Evolutionary conservation across 148 eudicot genomes (phyloP), one percentile per base, ranked within the genome.

Genomic region (Amaranthus palmeri): DNA sequence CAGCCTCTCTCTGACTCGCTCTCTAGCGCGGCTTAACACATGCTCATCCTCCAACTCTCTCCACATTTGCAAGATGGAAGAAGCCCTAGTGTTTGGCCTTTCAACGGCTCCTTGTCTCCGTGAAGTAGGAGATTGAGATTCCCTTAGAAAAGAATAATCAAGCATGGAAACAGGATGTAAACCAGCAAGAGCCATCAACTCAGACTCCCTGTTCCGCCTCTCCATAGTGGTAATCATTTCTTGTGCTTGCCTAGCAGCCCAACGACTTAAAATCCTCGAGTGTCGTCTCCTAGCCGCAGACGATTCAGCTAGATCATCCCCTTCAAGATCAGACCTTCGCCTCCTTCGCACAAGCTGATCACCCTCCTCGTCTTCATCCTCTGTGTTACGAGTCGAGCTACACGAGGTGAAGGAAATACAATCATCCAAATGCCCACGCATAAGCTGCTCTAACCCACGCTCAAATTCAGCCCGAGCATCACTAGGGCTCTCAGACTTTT

Each of bases 211-310:
- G 44, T 90, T 95, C 71, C 97, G 78, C 74, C 99, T 90, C 83
- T 95, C 99, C 14, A 95, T 86, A 3, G 99, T 95, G 7, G 99
- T 92, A 55, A 95, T 90, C 99, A 95, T 95, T 73, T 92, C 96
- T 70, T 92, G 89, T 0, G 99, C 98, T 74, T 92, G 97, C 68
- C 96, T 83, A 2, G 98, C 97, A 59, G 99, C 99, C 99, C 96
- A 92, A 76, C 90, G 65, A 61, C 97, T 86, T 84, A 93, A 81
- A 56, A 91, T 89, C 78, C 92, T 73, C 0, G 97, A 92, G 55
- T 92, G 99, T 18, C 92, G 79, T 81, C 97, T 85, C 74, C 99
- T 84, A 44, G 99, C 97, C 45, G 96, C 96, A 71, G 99, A 92
- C 48, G 99, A 85, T 77, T 95, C 99, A 0, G 99, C 97, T 52